Base-by-base conservation (phyloP, 148 eudicot genomes). In the Silene conica region DNA sequence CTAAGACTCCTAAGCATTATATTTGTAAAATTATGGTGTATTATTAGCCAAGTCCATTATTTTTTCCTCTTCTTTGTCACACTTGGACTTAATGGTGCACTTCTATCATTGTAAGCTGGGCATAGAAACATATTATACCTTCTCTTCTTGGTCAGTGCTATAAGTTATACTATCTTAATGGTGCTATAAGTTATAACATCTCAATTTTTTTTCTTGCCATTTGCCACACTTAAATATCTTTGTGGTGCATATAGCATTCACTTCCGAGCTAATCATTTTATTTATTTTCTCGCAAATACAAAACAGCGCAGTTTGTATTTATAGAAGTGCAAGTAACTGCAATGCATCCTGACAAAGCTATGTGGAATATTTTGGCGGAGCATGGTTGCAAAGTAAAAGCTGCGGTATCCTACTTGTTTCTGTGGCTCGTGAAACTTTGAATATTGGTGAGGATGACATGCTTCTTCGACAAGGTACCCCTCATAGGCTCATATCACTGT, bases 141-240 rank as follows among this genome's bases (percentile, higher is more conserved):
- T 34, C 41, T 26, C 28, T 26, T 26, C 4, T 34, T 34, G 41
- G 41, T 34, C 41, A 34, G 41, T 6, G 4, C 41, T n/a, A 5
- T 34, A 75, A 92, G 92, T 23, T 92, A 88, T 70, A 92, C 97
- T 5, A 85, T 92, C 65, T 77, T 91, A 71, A 92, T 92, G 97
- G 92, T 85, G 77, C 87, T n/a, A n/a, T n/a, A n/a, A n/a, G n/a
- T n/a, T n/a, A n/a, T n/a, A n/a, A n/a, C n/a, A n/a, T n/a, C n/a
- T n/a, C n/a, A n/a, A n/a, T n/a, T n/a, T n/a, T n/a, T n/a, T n/a
- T n/a, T n/a, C n/a, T n/a, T n/a, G n/a, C n/a, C n/a, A n/a, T n/a
- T n/a, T n/a, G n/a, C n/a, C n/a, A n/a, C n/a, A n/a, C n/a, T n/a
- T n/a, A n/a, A n/a, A n/a, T 5, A 85, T 92, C 65, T 77, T 91